Percentiles rank a stretch among this genome's conserved stretches.
Evolutionary conservation across 768 basidiomycete species (phyloP).

Genomic region (Lactarius evosmus): DNA sequence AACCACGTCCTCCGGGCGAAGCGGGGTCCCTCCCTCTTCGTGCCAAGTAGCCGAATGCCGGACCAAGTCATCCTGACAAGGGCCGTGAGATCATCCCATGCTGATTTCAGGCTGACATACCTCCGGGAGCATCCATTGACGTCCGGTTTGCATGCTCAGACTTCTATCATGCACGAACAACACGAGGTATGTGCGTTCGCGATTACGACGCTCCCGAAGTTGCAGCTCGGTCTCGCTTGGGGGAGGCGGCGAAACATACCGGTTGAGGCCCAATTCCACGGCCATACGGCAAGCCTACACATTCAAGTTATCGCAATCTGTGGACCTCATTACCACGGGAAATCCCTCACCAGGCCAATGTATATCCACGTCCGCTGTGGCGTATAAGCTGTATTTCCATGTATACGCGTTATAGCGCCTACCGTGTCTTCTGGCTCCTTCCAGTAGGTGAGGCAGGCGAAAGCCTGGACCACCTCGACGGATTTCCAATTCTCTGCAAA

Average conservation of each 20-base stretch:
- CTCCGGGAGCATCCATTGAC: constrained; percentile 87
- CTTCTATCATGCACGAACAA: constrained; percentile 85
- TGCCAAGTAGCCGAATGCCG: constrained; percentile 71
- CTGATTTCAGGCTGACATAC: constrained; percentile 28
- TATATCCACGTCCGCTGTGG: constrained; percentile 79
- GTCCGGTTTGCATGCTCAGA: constrained; percentile 80
- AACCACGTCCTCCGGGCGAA: constrained; percentile 78
- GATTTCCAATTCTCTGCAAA: constrained; percentile 77
- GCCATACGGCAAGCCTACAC: constrained; percentile 81
- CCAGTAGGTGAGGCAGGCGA: constrained; percentile 88
- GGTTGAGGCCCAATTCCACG: constrained; percentile 77
- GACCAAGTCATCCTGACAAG: constrained; percentile 60
- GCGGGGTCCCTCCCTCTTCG: constrained; percentile 46
- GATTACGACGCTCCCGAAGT: constrained; percentile 71
- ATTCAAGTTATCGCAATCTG: constrained; percentile 1
- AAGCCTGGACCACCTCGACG: constrained; percentile 86
- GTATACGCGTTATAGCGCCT: constrained; percentile 31
- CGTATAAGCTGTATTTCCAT: constrained; percentile 2
- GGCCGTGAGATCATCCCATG: constrained; percentile 14
- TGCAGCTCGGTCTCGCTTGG: constrained; percentile 62
- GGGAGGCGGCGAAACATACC: constrained; percentile 54
- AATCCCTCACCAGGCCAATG: constrained; percentile 68
- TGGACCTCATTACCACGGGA: constrained; percentile 9
- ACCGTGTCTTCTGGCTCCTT: constrained; percentile 83
- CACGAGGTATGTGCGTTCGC: constrained; percentile 83